Evolutionary conservation across 1,284 basidiomycete genomes (phyloP).

Genomic region (Ganoderma sinense): DNA sequence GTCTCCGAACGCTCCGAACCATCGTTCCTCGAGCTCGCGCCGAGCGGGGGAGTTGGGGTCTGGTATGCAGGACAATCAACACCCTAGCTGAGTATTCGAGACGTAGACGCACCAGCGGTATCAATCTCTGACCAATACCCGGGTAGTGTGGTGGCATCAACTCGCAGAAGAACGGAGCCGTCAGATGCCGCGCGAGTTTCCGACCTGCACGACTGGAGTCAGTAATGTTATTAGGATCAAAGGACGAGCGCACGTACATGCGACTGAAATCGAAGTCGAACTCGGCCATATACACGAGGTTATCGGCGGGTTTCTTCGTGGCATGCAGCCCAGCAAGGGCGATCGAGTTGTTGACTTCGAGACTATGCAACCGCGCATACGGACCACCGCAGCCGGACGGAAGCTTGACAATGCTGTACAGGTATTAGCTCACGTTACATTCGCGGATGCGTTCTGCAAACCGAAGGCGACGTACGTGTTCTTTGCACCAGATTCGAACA

Average conservation of each 20-base stretch:
- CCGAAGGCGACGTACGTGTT: background rate
- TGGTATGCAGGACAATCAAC: background rate
- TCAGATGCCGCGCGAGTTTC: background rate
- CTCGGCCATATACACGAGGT: background rate
- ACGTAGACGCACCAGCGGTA: background rate
- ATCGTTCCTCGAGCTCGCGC: conserved; percentile 17
- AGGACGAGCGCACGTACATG: background rate
- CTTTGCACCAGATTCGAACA: background rate
- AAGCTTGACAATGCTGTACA: background rate
- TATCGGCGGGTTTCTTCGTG: background rate
- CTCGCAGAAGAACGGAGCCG: background rate
- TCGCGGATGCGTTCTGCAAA: background rate
- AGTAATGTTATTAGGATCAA: background rate
- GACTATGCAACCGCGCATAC: background rate
- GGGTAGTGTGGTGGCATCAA: background rate
- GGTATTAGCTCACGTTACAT: background rate
- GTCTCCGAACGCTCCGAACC: conserved; percentile 18
- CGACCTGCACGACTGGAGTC: background rate
- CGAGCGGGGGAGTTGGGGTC: conserved; percentile 14
- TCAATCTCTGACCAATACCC: background rate
- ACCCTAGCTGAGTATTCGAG: background rate
- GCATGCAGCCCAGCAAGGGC: background rate
- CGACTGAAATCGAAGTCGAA: background rate
- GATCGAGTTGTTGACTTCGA: background rate
- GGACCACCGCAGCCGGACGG: conserved; percentile 8